These are phyloP conservation scores for Trametes elegans DNA, from an alignment of 768 basidiomycete genomes.

Conservation along the genomic window DNA sequence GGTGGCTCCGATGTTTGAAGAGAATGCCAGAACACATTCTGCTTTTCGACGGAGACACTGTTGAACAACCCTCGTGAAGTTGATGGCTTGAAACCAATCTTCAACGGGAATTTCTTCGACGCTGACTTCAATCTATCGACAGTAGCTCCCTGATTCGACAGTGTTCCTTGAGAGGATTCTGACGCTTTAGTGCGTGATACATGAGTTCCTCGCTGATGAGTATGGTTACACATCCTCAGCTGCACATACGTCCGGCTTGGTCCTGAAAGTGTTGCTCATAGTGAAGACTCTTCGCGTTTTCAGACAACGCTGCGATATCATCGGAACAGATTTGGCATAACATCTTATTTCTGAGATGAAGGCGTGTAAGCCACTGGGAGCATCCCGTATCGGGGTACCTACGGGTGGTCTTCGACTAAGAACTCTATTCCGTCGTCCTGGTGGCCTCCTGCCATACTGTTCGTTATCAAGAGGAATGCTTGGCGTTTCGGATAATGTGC, in stretches of 20 bases:
- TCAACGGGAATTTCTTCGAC: background rate
- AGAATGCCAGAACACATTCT: slow-evolving; percentile 68
- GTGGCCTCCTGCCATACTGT: background rate
- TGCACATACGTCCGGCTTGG: slow-evolving; percentile 8
- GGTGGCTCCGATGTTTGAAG: slow-evolving; percentile 44
- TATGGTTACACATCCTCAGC: background rate
- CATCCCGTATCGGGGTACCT: background rate
- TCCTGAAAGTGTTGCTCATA: slow-evolving; percentile 49
- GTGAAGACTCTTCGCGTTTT: slow-evolving; percentile 46
- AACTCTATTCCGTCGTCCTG: slow-evolving; percentile 11
- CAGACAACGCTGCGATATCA: slow-evolving; percentile 39
- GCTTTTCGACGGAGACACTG: background rate
- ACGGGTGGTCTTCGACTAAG: slow-evolving; percentile 4
- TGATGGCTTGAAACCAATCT: slow-evolving; percentile 1
- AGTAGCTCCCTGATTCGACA: background rate
- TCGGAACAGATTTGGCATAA: slow-evolving; percentile 52
- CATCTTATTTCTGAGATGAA: slow-evolving; percentile 5
- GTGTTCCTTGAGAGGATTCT: background rate
- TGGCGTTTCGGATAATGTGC: no score
- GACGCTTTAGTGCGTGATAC: no score
- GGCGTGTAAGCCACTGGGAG: background rate
- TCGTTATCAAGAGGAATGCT: no score
- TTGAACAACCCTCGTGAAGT: background rate
- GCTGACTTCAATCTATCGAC: no score
- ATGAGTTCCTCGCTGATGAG: background rate